Percentiles rank a stretch among this genome's conserved stretches.
Evolutionary conservation across 345 rosid genomes (phyloP).

Genomic region (Arabidopsis suecica): DNA sequence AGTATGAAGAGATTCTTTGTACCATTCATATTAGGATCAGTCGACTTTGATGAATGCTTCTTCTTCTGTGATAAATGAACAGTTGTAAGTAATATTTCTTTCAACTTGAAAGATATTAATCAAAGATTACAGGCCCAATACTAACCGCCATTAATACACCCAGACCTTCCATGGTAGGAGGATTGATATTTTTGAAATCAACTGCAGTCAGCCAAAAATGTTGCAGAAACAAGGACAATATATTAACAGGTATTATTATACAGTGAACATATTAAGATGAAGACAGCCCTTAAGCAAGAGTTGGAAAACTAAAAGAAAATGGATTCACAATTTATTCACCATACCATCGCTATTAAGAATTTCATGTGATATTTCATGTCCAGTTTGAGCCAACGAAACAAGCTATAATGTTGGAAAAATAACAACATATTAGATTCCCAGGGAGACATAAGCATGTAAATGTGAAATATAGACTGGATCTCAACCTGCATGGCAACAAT

Average conservation of each 20-base stretch:
- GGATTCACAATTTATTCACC: background rate
- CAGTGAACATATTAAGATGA: constrained; percentile 9
- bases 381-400: constrained; percentile 78
- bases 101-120: background rate
- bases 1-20: constrained; percentile 35
- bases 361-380: constrained; percentile 62
- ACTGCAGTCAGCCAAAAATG: constrained; percentile 47
- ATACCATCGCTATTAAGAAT: constrained; percentile 55
- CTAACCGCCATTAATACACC: constrained; percentile 62
- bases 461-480: background rate
- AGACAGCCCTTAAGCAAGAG: constrained; percentile 8
- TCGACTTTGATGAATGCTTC: constrained; percentile 56
- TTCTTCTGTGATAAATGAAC: constrained; percentile 55
- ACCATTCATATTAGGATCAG: constrained; percentile 64
- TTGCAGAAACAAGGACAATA: constrained; percentile 5
- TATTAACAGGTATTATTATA: background rate
- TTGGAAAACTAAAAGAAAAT: background rate
- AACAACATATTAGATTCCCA: constrained; percentile 37
- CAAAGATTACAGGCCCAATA: background rate
- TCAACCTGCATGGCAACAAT: constrained; percentile 73
- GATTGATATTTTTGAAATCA: constrained; percentile 62
- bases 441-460: background rate
- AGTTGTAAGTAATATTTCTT: constrained; percentile 7
- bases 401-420: constrained; percentile 53
- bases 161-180: constrained; percentile 82